phyloP scores from a whole-genome alignment of 1,139 yeast species.

The Sugiyamaella xylanicola region DNA sequence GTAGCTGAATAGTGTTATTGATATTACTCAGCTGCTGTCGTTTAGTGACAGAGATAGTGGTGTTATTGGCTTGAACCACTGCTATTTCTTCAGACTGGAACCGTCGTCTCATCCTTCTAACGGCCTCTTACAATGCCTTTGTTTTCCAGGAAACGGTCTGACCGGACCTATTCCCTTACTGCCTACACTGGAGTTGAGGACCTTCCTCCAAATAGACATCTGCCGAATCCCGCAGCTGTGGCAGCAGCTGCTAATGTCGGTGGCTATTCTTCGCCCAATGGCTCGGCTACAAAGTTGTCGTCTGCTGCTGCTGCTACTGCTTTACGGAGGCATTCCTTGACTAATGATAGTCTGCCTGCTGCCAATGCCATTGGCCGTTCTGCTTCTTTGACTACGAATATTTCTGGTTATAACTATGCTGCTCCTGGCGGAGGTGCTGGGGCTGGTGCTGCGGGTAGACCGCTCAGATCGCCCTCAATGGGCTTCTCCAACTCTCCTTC shows the following conservation, averaged over 20 bases:
- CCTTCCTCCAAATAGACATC: constrained; percentile 32
- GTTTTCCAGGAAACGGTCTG: constrained; percentile 33
- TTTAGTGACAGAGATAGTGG: no score
- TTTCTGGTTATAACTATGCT: background rate
- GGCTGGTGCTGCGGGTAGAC: background rate
- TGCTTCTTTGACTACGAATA: constrained; percentile 10
- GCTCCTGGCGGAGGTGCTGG: no score
- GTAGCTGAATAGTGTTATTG: no score
- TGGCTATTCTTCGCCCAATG: constrained; percentile 19
- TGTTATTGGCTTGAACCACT: no score
- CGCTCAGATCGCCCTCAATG: constrained; percentile 5
- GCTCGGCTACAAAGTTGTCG: constrained; percentile 14
- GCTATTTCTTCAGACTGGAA: no score
- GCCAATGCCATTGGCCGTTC: constrained; percentile 28
- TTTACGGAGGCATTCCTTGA: constrained; percentile 42
- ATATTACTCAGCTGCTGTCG: no score
- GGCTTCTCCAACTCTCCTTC: background rate
- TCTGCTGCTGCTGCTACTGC: constrained; percentile 45
- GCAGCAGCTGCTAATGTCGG: constrained; percentile 51
- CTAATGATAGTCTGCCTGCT: constrained; percentile 32
- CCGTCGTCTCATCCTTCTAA: background rate
- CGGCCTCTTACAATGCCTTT: background rate
- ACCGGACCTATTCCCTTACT: constrained; percentile 35
- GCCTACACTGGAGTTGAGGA: constrained; percentile 41
- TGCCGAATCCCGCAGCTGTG: constrained; percentile 42